Conservation (phyloP, 495 filamentous ascomycete genomes). For the Podospora anserina region DNA sequence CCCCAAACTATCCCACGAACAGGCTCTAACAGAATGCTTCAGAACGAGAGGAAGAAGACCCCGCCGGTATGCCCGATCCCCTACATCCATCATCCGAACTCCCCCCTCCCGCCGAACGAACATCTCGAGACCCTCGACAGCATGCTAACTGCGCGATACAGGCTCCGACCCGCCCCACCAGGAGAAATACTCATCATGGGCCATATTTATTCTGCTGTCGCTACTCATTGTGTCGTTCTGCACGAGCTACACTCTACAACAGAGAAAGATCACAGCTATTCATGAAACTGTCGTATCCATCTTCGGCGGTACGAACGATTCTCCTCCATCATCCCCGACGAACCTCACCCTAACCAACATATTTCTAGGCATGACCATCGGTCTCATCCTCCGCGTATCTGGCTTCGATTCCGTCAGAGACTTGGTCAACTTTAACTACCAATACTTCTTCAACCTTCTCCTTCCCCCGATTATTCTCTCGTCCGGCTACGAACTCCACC, state of each 20-base stretch:
- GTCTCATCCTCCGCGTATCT: slow-evolving; percentile 78
- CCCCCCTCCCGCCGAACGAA: slow-evolving; percentile 1
- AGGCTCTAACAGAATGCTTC: slow-evolving; percentile 24
- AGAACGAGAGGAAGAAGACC: slow-evolving; percentile 54
- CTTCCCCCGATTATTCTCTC: slow-evolving; percentile 96
- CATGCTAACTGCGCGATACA: slow-evolving; percentile 23
- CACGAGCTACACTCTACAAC: slow-evolving; percentile 92
- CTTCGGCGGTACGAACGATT: slow-evolving; percentile 71
- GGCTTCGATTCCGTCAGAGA: slow-evolving; percentile 77
- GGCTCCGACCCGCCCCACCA: slow-evolving; percentile 58
- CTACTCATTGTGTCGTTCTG: slow-evolving; percentile 91
- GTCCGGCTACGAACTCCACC: slow-evolving; percentile 95
- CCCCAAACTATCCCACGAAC: not conserved
- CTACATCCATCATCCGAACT: not conserved
- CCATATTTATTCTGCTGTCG: slow-evolving; percentile 91
- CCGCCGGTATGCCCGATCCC: slow-evolving; percentile 41
- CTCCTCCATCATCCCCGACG: not conserved
- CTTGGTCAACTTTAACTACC: slow-evolving; percentile 92
- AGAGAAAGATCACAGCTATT: slow-evolving; percentile 91
- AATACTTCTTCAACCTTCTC: slow-evolving; percentile 98
- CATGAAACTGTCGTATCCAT: slow-evolving; percentile 98
- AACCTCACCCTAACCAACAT: slow-evolving; percentile 13
- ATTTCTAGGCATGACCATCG: slow-evolving; percentile 83
- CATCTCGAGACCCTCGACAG: not conserved
- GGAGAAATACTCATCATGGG: slow-evolving; percentile 93